Evolutionary conservation across 2,329 filamentous ascomycete genomes (phyloP).

Genomic region (Coniochaeta ligniaria): DNA sequence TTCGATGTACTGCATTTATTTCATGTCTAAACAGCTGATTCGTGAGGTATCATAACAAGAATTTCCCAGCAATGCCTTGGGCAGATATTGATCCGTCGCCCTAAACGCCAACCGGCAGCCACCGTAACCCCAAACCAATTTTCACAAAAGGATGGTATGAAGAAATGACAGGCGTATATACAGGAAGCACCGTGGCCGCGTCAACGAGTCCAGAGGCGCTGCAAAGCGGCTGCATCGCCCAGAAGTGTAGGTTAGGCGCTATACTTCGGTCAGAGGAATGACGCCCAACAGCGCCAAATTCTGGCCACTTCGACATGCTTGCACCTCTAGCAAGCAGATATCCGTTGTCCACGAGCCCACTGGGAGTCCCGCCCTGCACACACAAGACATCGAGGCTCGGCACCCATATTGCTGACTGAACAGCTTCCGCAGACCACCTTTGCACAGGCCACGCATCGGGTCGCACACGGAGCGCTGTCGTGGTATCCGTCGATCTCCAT

Average conservation of each 20-base stretch:
- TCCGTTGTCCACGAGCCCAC: neutral
- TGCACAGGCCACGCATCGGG: conserved; percentile 40
- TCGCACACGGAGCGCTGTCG: conserved; percentile 19
- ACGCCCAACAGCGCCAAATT: no score
- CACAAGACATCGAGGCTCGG: conserved; percentile 42
- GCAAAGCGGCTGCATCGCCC: neutral
- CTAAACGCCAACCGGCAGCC: neutral
- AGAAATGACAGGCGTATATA: no score
- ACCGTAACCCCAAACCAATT: neutral
- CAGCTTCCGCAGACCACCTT: conserved; percentile 53
- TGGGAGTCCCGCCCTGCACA: conserved; percentile 36
- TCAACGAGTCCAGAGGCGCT: neutral
- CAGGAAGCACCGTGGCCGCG: no score
- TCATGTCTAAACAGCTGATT: neutral
- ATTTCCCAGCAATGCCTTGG: neutral
- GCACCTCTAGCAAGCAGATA: neutral
- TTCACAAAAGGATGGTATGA: neutral
- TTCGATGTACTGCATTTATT: neutral
- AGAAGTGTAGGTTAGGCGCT: neutral
- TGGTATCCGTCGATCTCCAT: conserved; percentile 30
- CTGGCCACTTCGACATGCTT: no score
- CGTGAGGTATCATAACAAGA: neutral
- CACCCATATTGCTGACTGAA: conserved; percentile 50
- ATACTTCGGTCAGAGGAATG: no score
- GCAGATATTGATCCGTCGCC: neutral